Conservation (phyloP, 2,329 filamentous ascomycete species). For the Cladorrhinum sp. region DNA sequence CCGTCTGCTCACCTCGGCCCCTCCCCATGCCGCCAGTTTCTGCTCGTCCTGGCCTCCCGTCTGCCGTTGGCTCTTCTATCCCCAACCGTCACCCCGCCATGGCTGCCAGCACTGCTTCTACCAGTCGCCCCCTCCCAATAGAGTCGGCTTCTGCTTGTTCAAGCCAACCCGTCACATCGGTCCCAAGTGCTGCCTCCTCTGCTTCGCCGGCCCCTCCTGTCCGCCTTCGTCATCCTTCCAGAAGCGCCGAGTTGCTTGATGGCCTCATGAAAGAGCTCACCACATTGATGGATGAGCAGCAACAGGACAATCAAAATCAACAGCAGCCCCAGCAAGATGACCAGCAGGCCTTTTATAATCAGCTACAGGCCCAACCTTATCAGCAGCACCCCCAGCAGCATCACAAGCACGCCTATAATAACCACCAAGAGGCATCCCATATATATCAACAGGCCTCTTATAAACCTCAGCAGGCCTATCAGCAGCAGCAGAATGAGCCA, state of each 20-base stretch:
- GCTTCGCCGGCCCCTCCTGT: not conserved
- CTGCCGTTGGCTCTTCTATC: not conserved
- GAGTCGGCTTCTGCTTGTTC: too few species aligned
- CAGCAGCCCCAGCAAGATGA: not conserved
- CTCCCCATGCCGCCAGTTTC: not conserved
- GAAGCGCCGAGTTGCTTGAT: not conserved
- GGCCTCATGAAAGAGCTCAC: not conserved
- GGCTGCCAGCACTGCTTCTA: not conserved
- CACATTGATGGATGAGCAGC: not conserved
- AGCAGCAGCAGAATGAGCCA: not conserved
- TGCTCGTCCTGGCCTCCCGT: not conserved
- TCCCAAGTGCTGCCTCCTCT: too few species aligned
- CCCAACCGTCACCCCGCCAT: not conserved
- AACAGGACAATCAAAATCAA: not conserved
- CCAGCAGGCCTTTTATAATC: too few species aligned
- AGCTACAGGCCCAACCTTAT: too few species aligned
- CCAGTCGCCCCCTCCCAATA: not conserved
- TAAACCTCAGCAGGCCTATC: too few species aligned
- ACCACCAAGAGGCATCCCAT: not conserved
- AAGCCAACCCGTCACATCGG: too few species aligned
- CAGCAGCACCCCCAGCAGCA: too few species aligned
- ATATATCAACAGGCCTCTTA: too few species aligned
- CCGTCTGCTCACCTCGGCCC: not conserved
- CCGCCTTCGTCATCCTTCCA: not conserved
- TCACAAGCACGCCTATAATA: not conserved